Base-by-base conservation (phyloP, 805 yeast genomes). In the Suhomyces prunicola region DNA sequence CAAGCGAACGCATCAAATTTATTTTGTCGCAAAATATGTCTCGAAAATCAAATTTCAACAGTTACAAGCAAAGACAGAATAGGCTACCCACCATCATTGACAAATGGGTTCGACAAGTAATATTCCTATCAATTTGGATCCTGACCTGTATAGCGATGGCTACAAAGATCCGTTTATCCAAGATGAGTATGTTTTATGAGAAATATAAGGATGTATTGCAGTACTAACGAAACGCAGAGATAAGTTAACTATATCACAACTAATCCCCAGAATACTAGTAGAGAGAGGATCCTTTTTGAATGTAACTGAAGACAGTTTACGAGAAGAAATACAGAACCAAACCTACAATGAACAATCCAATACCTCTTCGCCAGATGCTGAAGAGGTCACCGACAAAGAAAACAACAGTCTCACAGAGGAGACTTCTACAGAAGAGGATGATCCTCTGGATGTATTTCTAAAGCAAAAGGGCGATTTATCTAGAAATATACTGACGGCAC, bases 281-380 rank as follows among this genome's bases (percentile, higher is more conserved):
- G 87, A 86, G 60, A 69, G 87, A 24, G 84, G 85, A 36, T 77
- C 87, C 19, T 87, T 87, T 57, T 64, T 79, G 23, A 71, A 79
- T 46, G 64, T 87, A 3, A 78, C 87, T 3, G 92, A 87, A 63
- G 82, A 78, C 5, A 68, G 74, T 13, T 65, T 87, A 2, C 48
- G 59, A 15, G 65, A 74, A 35, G 87, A 85, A 62, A 77, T 82
- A 39, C 71, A 59, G 4, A 55, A 59, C 44, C 46, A 53, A 39
- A 46, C 36, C 26, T 42, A 49, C 26, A 39, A 24, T 9, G 48
- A 51, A 13, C 51, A 46, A 19, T 35, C 50, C 13, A 53, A 39
- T 19, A 10, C 31, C n/a, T 46, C 29, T 7, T 15, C 39, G 17
- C 54, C 42, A 10, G 53, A 26, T 17, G 54, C 52, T 26, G 56